These are phyloP conservation scores for Erythrophleum fordii DNA, from an alignment of 306 rosid species.

Conservation along the genomic window DNA sequence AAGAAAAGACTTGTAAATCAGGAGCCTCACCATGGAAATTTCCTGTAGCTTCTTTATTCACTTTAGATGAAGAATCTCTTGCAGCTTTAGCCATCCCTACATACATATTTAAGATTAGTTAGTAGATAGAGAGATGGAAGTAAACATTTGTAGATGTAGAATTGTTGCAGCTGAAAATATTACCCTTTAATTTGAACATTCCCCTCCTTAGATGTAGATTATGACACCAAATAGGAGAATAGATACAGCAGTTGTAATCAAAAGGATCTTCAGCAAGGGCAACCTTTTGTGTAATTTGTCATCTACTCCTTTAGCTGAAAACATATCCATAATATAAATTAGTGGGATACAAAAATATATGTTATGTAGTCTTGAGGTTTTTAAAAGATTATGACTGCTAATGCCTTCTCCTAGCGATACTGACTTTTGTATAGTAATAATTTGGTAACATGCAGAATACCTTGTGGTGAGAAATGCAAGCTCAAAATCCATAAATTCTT, in stretches of 20 bases:
- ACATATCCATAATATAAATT: conserved; percentile 20
- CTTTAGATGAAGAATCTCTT: not conserved
- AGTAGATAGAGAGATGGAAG: not conserved
- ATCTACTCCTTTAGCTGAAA: not conserved
- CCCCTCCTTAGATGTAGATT: not conserved
- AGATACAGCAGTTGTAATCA: not conserved
- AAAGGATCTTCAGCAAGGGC: not conserved
- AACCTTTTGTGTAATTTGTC: not conserved
- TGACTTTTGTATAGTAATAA: too few species aligned
- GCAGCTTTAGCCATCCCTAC: not conserved
- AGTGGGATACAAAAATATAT: not conserved
- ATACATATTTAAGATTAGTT: not conserved
- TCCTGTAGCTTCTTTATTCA: conserved; percentile 26
- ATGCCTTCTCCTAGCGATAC: not conserved
- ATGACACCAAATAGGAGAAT: conserved; percentile 1
- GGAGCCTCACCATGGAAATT: conserved; percentile 28
- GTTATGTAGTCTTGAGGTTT: too few species aligned
- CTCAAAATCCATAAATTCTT: too few species aligned
- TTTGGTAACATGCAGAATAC: too few species aligned
- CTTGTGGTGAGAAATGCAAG: too few species aligned
- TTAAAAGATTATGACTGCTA: not conserved
- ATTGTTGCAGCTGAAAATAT: not conserved
- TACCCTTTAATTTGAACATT: conserved; percentile 22
- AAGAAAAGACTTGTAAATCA: conserved; percentile 31
- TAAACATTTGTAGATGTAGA: not conserved